Percentiles rank a stretch among this genome's conserved stretches.
Evolutionary conservation across 176 grass and related monocot genomes (phyloP).

Genomic region (Olyra latifolia): DNA sequence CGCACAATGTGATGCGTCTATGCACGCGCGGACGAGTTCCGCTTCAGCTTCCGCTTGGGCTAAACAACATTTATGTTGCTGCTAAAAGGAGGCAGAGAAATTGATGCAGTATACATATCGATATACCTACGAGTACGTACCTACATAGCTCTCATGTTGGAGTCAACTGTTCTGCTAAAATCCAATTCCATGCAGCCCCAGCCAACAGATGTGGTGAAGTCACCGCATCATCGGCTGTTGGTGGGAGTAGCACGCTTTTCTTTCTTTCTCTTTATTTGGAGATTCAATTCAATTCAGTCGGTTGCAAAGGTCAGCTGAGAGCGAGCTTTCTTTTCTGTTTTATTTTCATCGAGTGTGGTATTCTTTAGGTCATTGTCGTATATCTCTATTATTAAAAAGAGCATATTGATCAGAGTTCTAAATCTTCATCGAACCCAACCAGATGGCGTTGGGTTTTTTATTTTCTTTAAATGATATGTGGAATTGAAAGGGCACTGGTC

Average conservation of each 20-base stretch:
- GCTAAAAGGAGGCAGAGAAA: not conserved
- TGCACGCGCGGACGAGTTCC: not conserved
- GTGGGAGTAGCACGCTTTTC: not conserved
- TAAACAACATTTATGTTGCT: not conserved
- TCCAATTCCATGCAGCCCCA: constrained; percentile 22
- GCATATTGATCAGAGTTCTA: no score
- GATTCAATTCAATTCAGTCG: not conserved
- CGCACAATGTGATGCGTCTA: no score
- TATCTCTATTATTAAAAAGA: no score
- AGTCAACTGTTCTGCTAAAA: constrained; percentile 20
- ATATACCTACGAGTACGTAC: not conserved
- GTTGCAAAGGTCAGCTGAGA: not conserved
- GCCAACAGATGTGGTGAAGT: not conserved
- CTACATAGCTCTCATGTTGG: not conserved
- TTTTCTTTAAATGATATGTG: no score
- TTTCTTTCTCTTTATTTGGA: not conserved
- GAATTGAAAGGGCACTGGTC: no score
- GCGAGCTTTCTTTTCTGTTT: not conserved
- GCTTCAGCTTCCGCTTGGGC: not conserved
- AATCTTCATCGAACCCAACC: no score
- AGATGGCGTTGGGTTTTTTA: no score
- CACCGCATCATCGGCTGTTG: not conserved
- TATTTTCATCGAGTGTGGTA: no score
- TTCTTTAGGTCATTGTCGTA: no score
- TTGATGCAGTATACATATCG: not conserved